Conservation (phyloP, 2,329 filamentous ascomycete genomes). For the Curvularia sp. region DNA sequence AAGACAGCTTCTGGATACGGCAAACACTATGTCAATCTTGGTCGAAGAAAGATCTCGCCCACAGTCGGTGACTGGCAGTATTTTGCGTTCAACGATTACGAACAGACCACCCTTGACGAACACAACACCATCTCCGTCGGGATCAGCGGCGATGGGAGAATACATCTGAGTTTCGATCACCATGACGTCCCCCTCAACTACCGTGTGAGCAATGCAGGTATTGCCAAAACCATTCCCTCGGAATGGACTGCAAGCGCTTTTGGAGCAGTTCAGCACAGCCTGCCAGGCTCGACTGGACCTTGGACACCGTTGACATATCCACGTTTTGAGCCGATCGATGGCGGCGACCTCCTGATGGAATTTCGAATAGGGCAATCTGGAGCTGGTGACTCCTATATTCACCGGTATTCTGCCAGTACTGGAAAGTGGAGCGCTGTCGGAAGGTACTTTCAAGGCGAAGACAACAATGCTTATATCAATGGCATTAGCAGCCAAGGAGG, state of each 20-base stretch:
- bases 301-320: conserved; percentile 58
- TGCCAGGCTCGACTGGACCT: conserved; percentile 42
- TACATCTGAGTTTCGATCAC: conserved; percentile 62
- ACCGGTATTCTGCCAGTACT: conserved; percentile 51
- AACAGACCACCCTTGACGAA: conserved; percentile 59
- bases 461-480: conserved; percentile 62
- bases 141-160: conserved; percentile 61
- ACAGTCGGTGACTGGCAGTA: conserved; percentile 54
- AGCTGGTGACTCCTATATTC: conserved; percentile 58
- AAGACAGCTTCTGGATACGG: conserved; percentile 42
- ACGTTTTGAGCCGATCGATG: conserved; percentile 54
- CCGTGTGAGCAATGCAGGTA: conserved; percentile 40
- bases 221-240: conserved; percentile 40
- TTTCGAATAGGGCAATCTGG: conserved; percentile 61
- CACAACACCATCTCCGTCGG: conserved; percentile 63
- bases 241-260: conserved; percentile 41
- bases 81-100: conserved; percentile 58
- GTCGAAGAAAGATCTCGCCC: conserved; percentile 53
- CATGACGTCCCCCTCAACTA: conserved; percentile 52
- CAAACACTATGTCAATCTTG: conserved; percentile 54
- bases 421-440: conserved; percentile 52
- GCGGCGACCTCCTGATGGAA: conserved; percentile 55
- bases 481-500: conserved; percentile 51
- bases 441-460: conserved; percentile 54
- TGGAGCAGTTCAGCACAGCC: conserved; percentile 36